Base-by-base conservation (phyloP, 2,329 filamentous ascomycete genomes). In the Zarea fungicola region DNA sequence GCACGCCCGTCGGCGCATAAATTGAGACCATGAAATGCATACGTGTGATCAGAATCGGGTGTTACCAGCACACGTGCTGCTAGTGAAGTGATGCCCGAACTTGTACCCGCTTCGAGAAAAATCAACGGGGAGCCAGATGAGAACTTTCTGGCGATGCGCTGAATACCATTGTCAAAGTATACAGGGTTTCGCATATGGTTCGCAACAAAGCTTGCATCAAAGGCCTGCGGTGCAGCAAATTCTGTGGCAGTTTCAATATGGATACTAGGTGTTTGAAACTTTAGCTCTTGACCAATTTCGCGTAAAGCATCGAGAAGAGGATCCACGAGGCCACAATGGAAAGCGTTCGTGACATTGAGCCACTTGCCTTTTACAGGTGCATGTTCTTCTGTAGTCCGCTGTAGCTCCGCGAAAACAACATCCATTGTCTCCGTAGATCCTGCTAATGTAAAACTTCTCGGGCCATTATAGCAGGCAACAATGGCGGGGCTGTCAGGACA, bases 401-500 rank as follows among this genome's bases (percentile, higher is more conserved):
- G n/a, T n/a, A n/a, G n/a, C n/a, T n/a, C n/a, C n/a, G n/a, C 37
- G 1, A 37, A 56, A 0, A 65, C 52, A 0, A 51, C 54, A 5
- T 69, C 59, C 6, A 74, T 65, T 1, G 62, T 61, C 1, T 37
- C 29, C 0, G 57, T 50, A 0, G 64, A 55, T 0, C 73, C 73
- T 2, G 68, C 70, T 3, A 78, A 22, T 0, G 69, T 70, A 54
- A 71, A 69, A 50, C 62, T 72, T 4, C 51, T 54, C 0, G 68
- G 68, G 0, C 72, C 69, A 42, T 75, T 77, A 56, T 62, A 73
- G 54, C 75, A 78, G 0, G 76, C 75, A 29, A 29, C 5, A 64
- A 45, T 18, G 65, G 13, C 11, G 65, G 54, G 7, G 37, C 7
- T 26, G 34, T 7, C 22, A 19, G 4, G 47, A 42, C 32, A 0